phyloP scores from a whole-genome alignment of 2,329 filamentous ascomycete genomes.

The Colletotrichum sp. region DNA sequence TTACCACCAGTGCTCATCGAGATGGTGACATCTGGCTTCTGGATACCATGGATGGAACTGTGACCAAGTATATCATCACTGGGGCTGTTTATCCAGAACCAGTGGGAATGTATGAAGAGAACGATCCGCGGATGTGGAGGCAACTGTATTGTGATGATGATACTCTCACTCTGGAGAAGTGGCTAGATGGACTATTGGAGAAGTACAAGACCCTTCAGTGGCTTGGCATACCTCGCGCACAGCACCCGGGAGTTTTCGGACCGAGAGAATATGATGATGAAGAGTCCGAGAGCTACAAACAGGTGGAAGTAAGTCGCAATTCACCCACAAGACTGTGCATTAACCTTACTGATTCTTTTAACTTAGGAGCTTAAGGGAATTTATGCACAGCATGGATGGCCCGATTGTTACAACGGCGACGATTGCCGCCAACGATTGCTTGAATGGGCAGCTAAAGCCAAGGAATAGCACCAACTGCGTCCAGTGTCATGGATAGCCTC shows the following conservation, averaged over 20 bases:
- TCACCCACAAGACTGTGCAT: not conserved
- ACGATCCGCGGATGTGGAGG: not conserved
- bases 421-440: not conserved
- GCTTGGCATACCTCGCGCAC: not conserved
- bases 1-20: not conserved
- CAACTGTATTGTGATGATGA: not conserved
- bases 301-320: not conserved
- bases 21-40: not conserved
- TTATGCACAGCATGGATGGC: not conserved
- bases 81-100: not conserved
- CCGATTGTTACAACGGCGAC: not conserved
- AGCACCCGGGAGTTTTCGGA: not conserved
- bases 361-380: not conserved
- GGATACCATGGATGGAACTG: slow-evolving; percentile 1
- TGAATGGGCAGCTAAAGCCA: not conserved
- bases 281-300: not conserved
- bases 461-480: not conserved
- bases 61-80: slow-evolving; percentile 5
- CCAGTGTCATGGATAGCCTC: not conserved
- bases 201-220: not conserved
- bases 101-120: not conserved
- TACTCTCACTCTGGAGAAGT: not conserved
- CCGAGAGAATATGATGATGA: not conserved
- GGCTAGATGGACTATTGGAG: not conserved
- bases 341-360: not conserved